Evolutionary conservation across 2,329 filamentous ascomycete species (phyloP).

Genomic region (Plectosphaerella plurivora): DNA sequence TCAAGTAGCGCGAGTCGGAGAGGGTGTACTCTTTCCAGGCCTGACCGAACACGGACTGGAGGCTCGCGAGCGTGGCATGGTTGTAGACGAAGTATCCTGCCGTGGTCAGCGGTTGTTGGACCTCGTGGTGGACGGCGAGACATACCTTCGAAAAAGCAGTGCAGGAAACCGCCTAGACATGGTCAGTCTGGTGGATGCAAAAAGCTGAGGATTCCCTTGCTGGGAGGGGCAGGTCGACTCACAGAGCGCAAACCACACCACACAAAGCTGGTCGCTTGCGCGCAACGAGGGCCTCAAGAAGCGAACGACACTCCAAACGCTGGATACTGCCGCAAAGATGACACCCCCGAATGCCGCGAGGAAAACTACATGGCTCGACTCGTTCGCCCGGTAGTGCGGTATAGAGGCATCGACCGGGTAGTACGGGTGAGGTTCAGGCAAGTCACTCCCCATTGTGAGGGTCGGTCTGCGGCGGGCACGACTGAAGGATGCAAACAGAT

Average conservation of each 20-base stretch:
- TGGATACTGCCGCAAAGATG: constrained; percentile 23
- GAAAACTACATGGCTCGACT: constrained; percentile 30
- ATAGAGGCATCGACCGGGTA: constrained; percentile 39
- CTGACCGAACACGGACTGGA: constrained; percentile 73
- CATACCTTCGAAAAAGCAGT: constrained; percentile 76
- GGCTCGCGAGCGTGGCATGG: constrained; percentile 59
- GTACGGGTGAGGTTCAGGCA: constrained; percentile 39
- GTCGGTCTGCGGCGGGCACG: not conserved
- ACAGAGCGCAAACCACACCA: constrained; percentile 55
- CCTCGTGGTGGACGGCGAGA: not conserved
- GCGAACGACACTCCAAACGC: constrained; percentile 24
- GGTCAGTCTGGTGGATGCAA: constrained; percentile 5
- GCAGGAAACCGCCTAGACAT: constrained; percentile 59
- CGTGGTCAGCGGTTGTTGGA: not conserved
- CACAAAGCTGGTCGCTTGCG: constrained; percentile 33
- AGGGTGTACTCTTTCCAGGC: constrained; percentile 91
- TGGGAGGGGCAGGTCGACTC: constrained; percentile 16
- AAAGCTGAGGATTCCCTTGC: not conserved
- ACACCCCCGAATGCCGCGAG: constrained; percentile 31
- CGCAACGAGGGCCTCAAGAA: constrained; percentile 24
- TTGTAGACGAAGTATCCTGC: constrained; percentile 72
- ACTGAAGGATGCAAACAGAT: too few species aligned
- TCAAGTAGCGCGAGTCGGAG: constrained; percentile 83
- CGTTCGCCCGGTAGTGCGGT: constrained; percentile 41
- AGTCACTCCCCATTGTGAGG: not conserved